Conservation (phyloP, 1,139 yeast species). For the Taiozyma sp. region DNA sequence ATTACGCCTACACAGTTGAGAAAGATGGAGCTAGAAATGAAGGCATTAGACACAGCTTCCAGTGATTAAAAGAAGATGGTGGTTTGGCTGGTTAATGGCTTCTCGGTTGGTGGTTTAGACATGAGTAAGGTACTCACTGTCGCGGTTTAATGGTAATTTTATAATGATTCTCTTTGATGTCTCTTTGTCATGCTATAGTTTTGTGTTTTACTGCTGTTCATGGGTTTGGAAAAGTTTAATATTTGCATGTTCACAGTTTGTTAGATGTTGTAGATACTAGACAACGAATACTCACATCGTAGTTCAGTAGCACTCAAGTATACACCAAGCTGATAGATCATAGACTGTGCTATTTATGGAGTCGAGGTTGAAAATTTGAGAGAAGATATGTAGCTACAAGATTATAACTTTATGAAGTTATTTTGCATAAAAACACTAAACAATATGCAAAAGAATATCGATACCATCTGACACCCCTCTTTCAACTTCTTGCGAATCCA, state of each 20-base stretch:
- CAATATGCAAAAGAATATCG: slow-evolving; percentile 33
- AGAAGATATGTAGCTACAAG: background rate
- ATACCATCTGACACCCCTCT: slow-evolving; percentile 57
- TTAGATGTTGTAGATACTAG: background rate
- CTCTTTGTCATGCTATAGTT: background rate
- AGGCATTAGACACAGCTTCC: background rate
- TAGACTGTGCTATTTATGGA: too few species aligned
- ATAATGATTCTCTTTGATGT: background rate
- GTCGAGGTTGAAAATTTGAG: too few species aligned
- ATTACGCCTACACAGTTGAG: slow-evolving; percentile 24
- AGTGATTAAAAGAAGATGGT: background rate
- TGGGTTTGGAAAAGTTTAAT: background rate
- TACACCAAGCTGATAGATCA: too few species aligned
- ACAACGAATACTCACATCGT: too few species aligned
- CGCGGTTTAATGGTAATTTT: background rate
- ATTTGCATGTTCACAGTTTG: background rate
- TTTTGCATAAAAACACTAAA: slow-evolving; percentile 1
- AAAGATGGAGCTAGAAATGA: slow-evolving; percentile 13
- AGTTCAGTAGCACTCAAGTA: too few species aligned
- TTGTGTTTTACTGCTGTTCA: background rate
- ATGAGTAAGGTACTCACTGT: background rate
- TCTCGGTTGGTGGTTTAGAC: background rate
- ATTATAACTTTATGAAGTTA: background rate
- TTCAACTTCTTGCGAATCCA: slow-evolving; percentile 40
- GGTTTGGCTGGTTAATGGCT: background rate